These are phyloP conservation scores for Entrophospora sp. DNA, from an alignment of 192 early-diverging fungal genomes.

Conservation along the genomic window DNA sequence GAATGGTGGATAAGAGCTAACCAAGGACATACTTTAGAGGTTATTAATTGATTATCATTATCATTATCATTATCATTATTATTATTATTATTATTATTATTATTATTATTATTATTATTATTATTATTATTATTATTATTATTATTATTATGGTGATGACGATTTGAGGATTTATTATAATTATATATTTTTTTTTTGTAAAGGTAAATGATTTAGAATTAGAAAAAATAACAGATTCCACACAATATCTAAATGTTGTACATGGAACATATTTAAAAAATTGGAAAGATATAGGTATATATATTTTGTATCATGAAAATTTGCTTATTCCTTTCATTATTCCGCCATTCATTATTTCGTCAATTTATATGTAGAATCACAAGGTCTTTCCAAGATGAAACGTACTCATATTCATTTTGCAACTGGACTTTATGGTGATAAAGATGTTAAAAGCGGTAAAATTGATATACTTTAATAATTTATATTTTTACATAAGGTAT, in stretches of 20 bases:
- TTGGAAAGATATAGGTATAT: slow-evolving; percentile 48
- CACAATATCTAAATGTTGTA: slow-evolving; percentile 42
- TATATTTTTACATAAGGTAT: background rate
- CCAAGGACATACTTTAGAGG: slow-evolving; percentile 72
- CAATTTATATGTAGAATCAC: slow-evolving; percentile 25
- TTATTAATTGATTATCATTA: slow-evolving; percentile 12
- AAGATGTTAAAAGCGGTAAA: slow-evolving; percentile 59
- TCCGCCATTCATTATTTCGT: background rate
- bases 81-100: background rate
- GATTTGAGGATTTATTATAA: too few relatives aligned
- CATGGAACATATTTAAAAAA: slow-evolving; percentile 56
- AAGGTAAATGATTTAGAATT: slow-evolving; percentile 41
- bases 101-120: background rate
- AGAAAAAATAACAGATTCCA: slow-evolving; percentile 34
- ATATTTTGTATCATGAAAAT: background rate
- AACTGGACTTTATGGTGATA: slow-evolving; percentile 52
- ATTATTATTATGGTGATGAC: too few relatives aligned
- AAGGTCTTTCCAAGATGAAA: slow-evolving; percentile 66
- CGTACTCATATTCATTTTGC: slow-evolving; percentile 92
- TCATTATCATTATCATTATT: background rate
- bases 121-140: background rate
- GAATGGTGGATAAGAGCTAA: slow-evolving; percentile 69
- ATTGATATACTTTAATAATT: background rate
- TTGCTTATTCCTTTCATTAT: too few relatives aligned
- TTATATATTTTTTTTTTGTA: too few relatives aligned